Percentiles rank a stretch among this genome's conserved stretches.
Conservation (phyloP, 2,329 filamentous ascomycete genomes). For the Fusarium penzigii region DNA sequence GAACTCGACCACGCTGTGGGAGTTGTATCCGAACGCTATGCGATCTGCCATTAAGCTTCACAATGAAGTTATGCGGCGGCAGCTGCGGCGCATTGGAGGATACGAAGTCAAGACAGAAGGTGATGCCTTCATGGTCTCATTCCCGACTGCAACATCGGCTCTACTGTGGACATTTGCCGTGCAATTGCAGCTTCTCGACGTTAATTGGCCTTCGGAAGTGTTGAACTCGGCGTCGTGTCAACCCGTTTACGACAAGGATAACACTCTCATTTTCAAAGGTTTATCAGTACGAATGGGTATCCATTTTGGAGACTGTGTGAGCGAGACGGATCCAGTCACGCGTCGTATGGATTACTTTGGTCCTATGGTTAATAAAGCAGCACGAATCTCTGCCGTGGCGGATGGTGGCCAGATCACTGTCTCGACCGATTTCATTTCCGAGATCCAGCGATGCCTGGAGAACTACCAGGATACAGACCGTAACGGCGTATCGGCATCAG, state of each 20-base stretch:
- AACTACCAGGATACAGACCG: slow-evolving; percentile 85
- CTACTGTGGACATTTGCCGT: slow-evolving; percentile 96
- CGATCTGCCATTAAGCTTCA: slow-evolving; percentile 94
- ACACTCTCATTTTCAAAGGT: slow-evolving; percentile 88
- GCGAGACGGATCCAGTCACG: slow-evolving; percentile 93
- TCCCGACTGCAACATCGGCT: slow-evolving; percentile 92
- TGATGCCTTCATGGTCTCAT: slow-evolving; percentile 99
- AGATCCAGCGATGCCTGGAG: slow-evolving; percentile 89
- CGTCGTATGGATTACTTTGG: slow-evolving; percentile 99
- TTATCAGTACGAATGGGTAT: slow-evolving; percentile 97
- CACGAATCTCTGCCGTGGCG: slow-evolving; percentile 89
- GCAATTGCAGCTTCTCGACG: slow-evolving; percentile 82
- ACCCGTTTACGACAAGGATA: slow-evolving; percentile 79
- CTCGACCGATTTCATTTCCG: slow-evolving; percentile 93
- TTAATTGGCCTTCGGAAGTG: slow-evolving; percentile 92
- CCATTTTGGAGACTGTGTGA: slow-evolving; percentile 92
- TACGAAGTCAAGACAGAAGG: slow-evolving; percentile 99
- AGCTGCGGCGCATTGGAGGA: slow-evolving; percentile 88
- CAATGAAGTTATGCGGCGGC: slow-evolving; percentile 94
- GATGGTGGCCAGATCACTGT: slow-evolving; percentile 97
- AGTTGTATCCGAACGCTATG: slow-evolving; percentile 94
- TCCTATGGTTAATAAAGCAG: slow-evolving; percentile 97
- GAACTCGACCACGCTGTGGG: slow-evolving; percentile 95
- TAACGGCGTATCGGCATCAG: slow-evolving; percentile 65
- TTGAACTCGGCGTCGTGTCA: slow-evolving; percentile 83